A percentile compares a stretch with the other conserved stretches of the same genome.
Evolutionary conservation across 805 yeast species (phyloP).

Genomic region (Wickerhamomyces kurtzmanii): DNA sequence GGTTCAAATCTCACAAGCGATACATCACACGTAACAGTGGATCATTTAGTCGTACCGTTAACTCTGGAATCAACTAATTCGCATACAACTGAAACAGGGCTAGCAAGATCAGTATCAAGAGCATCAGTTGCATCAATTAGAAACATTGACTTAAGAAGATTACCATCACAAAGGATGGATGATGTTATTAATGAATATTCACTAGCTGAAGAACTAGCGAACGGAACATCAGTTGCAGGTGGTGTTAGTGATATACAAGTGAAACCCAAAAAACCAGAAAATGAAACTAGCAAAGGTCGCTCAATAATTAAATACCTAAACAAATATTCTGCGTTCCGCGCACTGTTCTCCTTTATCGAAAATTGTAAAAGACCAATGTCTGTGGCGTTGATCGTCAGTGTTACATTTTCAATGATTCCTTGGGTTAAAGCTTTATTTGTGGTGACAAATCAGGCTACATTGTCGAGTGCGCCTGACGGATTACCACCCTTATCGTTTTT

Average conservation of each 20-base stretch:
- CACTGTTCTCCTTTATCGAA: conserved; percentile 25
- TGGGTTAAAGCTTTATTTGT: conserved; percentile 76
- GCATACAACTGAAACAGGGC: too few species aligned
- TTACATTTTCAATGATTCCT: conserved; percentile 74
- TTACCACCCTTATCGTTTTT: conserved; percentile 80
- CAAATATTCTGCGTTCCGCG: conserved; percentile 3
- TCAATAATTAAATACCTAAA: neutral
- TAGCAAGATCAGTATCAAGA: conserved; percentile 6
- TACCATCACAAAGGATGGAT: conserved; percentile 30
- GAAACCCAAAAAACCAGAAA: conserved; percentile 12
- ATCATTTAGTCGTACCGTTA: conserved; percentile 1
- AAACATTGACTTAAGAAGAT: conserved; percentile 19
- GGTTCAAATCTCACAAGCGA: neutral
- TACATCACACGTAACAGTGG: neutral
- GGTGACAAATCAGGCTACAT: conserved; percentile 26
- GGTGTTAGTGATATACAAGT: neutral
- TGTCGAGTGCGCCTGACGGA: conserved; percentile 77
- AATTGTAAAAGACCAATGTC: conserved; percentile 71
- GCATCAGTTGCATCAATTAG: conserved; percentile 12
- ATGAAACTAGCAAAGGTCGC: conserved; percentile 1
- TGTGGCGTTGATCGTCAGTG: conserved; percentile 51
- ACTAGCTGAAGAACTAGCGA: conserved; percentile 19
- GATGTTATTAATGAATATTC: conserved; percentile 41
- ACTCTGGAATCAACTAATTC: conserved; percentile 6
- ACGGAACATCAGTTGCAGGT: neutral